phyloP scores from a whole-genome alignment of 1,284 basidiomycete genomes.

The Fereydounia khargensis region DNA sequence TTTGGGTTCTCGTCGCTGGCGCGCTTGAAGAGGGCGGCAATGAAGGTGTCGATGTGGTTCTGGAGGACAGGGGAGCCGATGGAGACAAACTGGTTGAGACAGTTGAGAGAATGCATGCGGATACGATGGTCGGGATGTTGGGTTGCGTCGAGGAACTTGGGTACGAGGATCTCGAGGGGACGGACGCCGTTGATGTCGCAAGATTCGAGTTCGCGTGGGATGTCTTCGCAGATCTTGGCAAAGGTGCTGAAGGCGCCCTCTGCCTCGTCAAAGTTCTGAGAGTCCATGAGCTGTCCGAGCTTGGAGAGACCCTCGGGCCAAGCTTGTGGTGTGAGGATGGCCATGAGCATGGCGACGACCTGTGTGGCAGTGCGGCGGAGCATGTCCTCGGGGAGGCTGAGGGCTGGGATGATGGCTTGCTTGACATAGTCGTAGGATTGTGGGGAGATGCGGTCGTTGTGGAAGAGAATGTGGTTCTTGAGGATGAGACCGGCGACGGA shows the following conservation, averaged over 20 bases:
- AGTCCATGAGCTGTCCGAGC: constrained; percentile 47
- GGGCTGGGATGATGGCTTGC: constrained; percentile 49
- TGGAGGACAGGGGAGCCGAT: constrained; percentile 71
- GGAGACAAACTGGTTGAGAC: constrained; percentile 83
- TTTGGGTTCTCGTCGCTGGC: constrained; percentile 90
- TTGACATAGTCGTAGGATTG: constrained; percentile 53
- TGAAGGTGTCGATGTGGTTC: constrained; percentile 87
- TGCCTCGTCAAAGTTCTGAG: constrained; percentile 40
- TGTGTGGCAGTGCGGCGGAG: constrained; percentile 54
- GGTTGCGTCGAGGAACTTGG: constrained; percentile 75
- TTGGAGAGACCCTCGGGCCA: constrained; percentile 52
- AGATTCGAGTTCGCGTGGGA: constrained; percentile 83
- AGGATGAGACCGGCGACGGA: constrained; percentile 94
- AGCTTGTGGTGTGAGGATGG: constrained; percentile 44
- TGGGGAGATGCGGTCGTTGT: constrained; percentile 42
- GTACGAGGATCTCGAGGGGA: constrained; percentile 62
- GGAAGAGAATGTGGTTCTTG: constrained; percentile 75
- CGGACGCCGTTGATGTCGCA: constrained; percentile 72
- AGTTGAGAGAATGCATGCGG: constrained; percentile 88
- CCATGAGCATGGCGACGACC: constrained; percentile 55
- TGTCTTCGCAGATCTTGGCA: constrained; percentile 95
- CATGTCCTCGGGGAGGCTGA: constrained; percentile 47
- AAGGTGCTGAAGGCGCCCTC: constrained; percentile 85
- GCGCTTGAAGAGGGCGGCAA: constrained; percentile 87
- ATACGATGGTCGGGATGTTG: constrained; percentile 79